phyloP scores from a whole-genome alignment of 371 early-diverging fungal genomes.

The Mucor velutinosus region DNA sequence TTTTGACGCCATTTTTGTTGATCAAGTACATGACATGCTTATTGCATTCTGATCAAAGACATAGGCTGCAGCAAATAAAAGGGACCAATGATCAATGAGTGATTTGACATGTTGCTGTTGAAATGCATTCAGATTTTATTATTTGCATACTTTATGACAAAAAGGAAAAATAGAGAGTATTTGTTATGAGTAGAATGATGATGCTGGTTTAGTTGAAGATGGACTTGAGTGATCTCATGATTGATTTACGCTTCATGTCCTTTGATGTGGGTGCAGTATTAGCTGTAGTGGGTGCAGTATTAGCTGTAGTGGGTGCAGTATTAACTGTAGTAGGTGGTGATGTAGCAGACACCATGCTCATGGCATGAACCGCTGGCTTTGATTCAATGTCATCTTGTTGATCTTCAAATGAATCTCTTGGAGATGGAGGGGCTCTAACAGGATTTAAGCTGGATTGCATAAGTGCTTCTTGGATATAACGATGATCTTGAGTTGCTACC shows the following conservation, averaged over 20 bases:
- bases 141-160: neutral
- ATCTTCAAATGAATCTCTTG: conserved; percentile 18
- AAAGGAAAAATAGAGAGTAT: neutral
- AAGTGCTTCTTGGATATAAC: conserved; percentile 27
- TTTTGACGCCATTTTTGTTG: neutral
- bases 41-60: neutral
- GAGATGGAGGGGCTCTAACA: conserved; percentile 9
- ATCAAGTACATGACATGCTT: neutral
- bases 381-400: neutral
- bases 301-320: neutral
- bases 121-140: neutral
- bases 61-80: neutral
- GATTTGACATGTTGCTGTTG: neutral
- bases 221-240: neutral
- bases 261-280: no score
- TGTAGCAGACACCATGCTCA: neutral
- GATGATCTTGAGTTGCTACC: conserved; percentile 19
- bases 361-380: neutral
- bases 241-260: neutral
- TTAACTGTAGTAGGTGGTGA: neutral
- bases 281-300: neutral
- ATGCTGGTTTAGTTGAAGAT: neutral
- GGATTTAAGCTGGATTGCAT: conserved; percentile 24
- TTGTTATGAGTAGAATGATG: neutral
- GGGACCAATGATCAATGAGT: conserved; percentile 1